Percentiles rank a stretch among this genome's conserved stretches.
Evolutionary conservation across 1,284 basidiomycete genomes (phyloP).

Genomic region (Sporisorium exsertum): DNA sequence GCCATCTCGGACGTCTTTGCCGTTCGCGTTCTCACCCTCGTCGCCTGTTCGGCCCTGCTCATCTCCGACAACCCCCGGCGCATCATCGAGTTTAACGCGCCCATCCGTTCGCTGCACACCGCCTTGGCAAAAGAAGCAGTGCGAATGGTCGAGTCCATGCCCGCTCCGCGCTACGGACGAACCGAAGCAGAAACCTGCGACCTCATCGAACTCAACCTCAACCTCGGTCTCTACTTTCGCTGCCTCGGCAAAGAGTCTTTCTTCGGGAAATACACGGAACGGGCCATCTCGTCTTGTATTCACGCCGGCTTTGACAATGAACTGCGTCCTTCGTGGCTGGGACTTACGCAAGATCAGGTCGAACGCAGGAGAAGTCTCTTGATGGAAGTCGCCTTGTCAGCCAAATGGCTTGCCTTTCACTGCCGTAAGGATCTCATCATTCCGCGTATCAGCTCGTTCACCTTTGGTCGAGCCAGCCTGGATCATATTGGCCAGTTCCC

Average conservation of each 20-base stretch:
- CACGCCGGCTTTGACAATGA: slow-evolving; percentile 30
- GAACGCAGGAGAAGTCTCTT: slow-evolving; percentile 25
- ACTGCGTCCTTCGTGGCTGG: slow-evolving; percentile 20
- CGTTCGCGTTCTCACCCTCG: slow-evolving; percentile 18
- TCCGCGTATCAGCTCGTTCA: slow-evolving; percentile 14
- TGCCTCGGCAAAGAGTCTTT: slow-evolving; percentile 18
- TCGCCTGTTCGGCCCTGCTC: slow-evolving; percentile 20
- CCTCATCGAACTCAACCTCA: slow-evolving; percentile 28
- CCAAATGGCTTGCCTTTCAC: slow-evolving; percentile 34
- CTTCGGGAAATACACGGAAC: slow-evolving; percentile 20
- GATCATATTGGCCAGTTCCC: slow-evolving; percentile 19
- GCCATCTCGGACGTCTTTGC: slow-evolving; percentile 37
- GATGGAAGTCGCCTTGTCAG: slow-evolving; percentile 7
- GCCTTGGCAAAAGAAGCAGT: slow-evolving; percentile 32
- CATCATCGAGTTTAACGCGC: slow-evolving; percentile 18
- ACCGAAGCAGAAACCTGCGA: slow-evolving; percentile 26
- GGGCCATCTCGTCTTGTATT: slow-evolving; percentile 16
- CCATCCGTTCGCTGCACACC: slow-evolving; percentile 29
- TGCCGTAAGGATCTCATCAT: slow-evolving; percentile 12
- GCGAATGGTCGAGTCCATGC: slow-evolving; percentile 24
- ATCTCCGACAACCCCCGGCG: slow-evolving; percentile 34
- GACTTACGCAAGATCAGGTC: slow-evolving; percentile 18
- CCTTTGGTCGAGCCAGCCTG: slow-evolving; percentile 18
- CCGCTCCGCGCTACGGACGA: slow-evolving; percentile 14
- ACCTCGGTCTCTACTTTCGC: slow-evolving; percentile 36